phyloP scores from a whole-genome alignment of 2,329 filamentous ascomycete genomes.

The Aspergillus alliaceus region DNA sequence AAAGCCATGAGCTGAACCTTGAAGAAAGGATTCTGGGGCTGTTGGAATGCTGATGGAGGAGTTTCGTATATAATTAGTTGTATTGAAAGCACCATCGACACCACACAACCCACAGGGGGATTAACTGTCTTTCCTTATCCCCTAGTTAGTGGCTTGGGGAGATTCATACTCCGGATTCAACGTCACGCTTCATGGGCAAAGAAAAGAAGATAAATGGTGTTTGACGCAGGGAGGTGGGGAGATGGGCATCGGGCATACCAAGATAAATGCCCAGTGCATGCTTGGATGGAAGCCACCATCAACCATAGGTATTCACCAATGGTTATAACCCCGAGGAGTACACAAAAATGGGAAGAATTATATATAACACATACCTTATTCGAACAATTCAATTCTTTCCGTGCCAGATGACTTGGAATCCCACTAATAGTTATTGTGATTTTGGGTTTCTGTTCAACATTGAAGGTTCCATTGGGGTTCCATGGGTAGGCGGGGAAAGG shows the following conservation, averaged over 20 bases:
- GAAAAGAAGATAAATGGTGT: neutral
- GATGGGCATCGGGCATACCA: neutral
- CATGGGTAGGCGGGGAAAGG: conserved; percentile 9
- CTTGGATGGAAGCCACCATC: neutral
- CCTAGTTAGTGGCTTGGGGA: neutral
- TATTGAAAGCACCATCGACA: too few species aligned
- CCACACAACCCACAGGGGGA: too few species aligned
- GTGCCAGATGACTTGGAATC: neutral
- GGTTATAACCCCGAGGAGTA: too few species aligned
- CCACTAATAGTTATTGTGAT: neutral
- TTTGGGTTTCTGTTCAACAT: neutral
- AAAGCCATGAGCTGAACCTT: neutral
- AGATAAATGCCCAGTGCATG: neutral
- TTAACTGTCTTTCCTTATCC: neutral
- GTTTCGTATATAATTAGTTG: neutral
- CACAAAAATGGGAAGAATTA: too few species aligned
- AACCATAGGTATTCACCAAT: neutral
- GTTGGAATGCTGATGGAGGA: neutral
- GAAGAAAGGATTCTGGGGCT: neutral
- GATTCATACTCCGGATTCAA: neutral
- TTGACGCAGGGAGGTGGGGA: neutral
- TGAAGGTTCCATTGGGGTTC: conserved; percentile 2
- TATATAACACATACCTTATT: neutral
- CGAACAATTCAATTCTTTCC: neutral
- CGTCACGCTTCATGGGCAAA: neutral